phyloP scores from a whole-genome alignment of 1,284 basidiomycete species.

The Sporisorium scitamineum region DNA sequence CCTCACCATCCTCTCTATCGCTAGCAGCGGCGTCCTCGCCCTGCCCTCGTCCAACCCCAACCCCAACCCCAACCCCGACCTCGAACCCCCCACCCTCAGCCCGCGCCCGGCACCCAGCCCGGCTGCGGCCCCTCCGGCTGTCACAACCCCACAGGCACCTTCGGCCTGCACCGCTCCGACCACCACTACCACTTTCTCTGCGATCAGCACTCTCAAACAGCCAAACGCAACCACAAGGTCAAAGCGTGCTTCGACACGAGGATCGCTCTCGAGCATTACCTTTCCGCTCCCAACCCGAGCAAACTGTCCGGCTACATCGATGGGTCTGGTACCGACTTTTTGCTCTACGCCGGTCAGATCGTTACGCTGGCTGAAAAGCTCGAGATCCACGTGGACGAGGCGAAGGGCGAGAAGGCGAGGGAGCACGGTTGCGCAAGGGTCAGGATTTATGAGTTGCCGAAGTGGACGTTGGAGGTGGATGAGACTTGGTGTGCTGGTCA shows the following conservation, averaged over 20 bases:
- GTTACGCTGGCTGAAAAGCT: slow-evolving; percentile 13
- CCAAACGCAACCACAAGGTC: not conserved
- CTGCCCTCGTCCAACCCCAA: not conserved
- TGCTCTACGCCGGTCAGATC: slow-evolving; percentile 22
- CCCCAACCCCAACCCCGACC: not conserved
- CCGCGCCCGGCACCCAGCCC: slow-evolving; percentile 6
- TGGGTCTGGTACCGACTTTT: slow-evolving; percentile 17
- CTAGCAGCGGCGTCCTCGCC: not conserved
- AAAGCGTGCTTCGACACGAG: slow-evolving; percentile 25
- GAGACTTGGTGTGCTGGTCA: slow-evolving; percentile 22
- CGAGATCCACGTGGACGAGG: slow-evolving; percentile 17
- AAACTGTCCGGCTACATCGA: slow-evolving; percentile 20
- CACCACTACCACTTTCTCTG: slow-evolving; percentile 12
- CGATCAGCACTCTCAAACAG: not conserved
- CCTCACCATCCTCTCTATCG: slow-evolving; percentile 1
- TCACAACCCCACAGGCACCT: slow-evolving; percentile 17
- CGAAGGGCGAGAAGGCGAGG: not conserved
- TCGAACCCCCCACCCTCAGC: not conserved
- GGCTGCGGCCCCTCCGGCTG: slow-evolving; percentile 17
- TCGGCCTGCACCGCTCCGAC: slow-evolving; percentile 4
- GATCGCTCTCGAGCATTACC: not conserved
- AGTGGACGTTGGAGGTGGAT: slow-evolving; percentile 5
- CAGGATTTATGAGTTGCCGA: slow-evolving; percentile 9
- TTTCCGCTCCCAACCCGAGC: slow-evolving; percentile 17
- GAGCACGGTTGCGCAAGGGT: slow-evolving; percentile 11